Evolutionary conservation across 179 eudicot species (phyloP), one percentile per base, ranked within the genome.

Genomic region (Beta lomatogona): DNA sequence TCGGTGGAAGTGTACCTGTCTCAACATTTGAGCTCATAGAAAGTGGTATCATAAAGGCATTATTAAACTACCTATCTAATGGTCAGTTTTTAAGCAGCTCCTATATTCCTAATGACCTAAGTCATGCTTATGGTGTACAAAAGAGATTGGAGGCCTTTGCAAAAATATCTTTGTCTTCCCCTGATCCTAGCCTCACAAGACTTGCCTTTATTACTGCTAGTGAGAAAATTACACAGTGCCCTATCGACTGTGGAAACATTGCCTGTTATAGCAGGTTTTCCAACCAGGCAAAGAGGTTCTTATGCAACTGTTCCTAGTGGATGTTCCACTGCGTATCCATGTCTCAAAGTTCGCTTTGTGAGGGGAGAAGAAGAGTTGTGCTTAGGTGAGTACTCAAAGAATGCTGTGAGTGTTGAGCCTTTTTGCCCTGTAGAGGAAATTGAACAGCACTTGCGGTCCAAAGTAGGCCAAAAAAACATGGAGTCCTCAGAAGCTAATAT

Each of bases 11-110:
- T 71, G 95, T 89, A 83, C 85, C 91, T 41, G 88, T 94, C 81
- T 96, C 99, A 54, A 94, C 97, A 79, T 96, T 96, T 90, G 99
- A 94, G 74, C 90, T 96, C 76, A 85, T 96, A 65, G 99, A 91
- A 82, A 94, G 99, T 90, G 97, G 99, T 63, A 91, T 94, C 64
- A 80, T 93, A 28, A 91, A 87, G 80, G 90, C 97, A 60, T 77
- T 96, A 65, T 85, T 91, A 67, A 88, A 82, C 75, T 96, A 89
- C 82, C 88, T 95, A n/a, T 89, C 88, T 13, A 86, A 84, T 82
- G 93, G 89, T 67, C 86, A 78, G 55, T 88, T 85, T 83, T 68
- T 73, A 76, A 85, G 69, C 58, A 81, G 74, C 66, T 64, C 75
- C 71, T 75, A 68, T 77, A 58, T 57, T 76, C 41, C 75, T 71